Conservation (phyloP, 306 rosid species). For the Ormosia semicastrata region DNA sequence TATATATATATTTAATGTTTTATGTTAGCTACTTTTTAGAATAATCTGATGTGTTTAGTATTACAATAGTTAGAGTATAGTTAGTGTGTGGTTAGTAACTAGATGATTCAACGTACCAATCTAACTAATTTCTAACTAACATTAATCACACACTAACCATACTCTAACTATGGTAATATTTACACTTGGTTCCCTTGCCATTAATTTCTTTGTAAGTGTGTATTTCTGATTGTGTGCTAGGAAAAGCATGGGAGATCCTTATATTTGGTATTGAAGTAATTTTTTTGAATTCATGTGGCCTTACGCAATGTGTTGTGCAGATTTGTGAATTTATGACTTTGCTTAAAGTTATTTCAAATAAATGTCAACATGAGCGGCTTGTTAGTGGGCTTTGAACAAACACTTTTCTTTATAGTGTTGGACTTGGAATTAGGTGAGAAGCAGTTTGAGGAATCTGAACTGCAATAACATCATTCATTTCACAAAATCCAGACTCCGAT, state of each 20-base stretch:
- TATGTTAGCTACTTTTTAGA: neutral
- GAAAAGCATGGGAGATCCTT: neutral
- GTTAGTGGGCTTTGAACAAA: neutral
- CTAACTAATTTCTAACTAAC: too few relatives aligned
- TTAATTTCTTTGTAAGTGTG: neutral
- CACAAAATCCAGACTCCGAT: neutral
- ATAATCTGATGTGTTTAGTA: neutral
- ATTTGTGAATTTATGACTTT: neutral
- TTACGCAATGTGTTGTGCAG: neutral
- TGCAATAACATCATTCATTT: neutral
- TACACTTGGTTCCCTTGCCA: neutral
- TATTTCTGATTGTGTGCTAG: neutral
- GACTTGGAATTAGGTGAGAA: neutral
- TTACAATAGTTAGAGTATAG: too few relatives aligned
- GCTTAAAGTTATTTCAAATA: neutral
- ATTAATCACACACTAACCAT: too few relatives aligned
- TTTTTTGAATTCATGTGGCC: neutral
- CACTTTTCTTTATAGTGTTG: neutral
- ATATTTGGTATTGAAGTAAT: neutral
- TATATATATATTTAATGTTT: neutral
- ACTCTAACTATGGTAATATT: too few relatives aligned
- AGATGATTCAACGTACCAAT: too few relatives aligned
- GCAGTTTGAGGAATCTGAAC: neutral
- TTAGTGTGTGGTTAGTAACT: too few relatives aligned
- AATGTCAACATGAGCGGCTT: neutral